Evolutionary conservation across 2,329 filamentous ascomycete genomes (phyloP).

Genomic region (Blumeriella jaapii): DNA sequence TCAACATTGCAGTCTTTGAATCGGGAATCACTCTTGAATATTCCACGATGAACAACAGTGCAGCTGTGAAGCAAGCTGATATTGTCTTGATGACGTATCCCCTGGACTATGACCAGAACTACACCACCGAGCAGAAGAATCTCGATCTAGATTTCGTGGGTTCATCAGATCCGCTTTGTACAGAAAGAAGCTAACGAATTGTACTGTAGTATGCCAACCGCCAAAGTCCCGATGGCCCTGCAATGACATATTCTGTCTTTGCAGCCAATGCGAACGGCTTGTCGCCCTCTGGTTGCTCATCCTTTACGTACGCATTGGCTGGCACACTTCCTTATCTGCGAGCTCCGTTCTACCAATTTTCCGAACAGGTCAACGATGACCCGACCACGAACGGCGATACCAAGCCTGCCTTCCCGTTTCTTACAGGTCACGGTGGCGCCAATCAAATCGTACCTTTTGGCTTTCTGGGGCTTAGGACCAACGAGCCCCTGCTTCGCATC

Average conservation of each 20-base stretch:
- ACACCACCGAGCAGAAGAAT: constrained; percentile 35
- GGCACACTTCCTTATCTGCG: constrained; percentile 52
- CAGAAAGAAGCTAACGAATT: constrained; percentile 7
- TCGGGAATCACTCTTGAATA: constrained; percentile 55
- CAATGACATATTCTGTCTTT: constrained; percentile 64
- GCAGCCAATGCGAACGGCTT: constrained; percentile 54
- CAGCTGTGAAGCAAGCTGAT: constrained; percentile 59
- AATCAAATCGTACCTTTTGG: constrained; percentile 58
- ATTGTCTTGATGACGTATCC: constrained; percentile 57
- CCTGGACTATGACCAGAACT: constrained; percentile 44
- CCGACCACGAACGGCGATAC: constrained; percentile 42
- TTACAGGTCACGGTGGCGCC: constrained; percentile 59
- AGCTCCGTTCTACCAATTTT: constrained; percentile 59
- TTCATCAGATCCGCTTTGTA: not conserved
- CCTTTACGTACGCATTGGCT: constrained; percentile 55
- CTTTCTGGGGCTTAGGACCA: constrained; percentile 51
- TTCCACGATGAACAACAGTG: constrained; percentile 52
- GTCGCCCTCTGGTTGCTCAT: constrained; percentile 54
- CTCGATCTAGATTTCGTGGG: constrained; percentile 48
- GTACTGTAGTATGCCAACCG: constrained; percentile 47
- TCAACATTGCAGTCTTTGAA: constrained; percentile 40
- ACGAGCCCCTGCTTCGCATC: constrained; percentile 47
- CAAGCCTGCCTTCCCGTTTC: constrained; percentile 40
- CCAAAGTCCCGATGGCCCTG: constrained; percentile 56
- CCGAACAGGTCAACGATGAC: constrained; percentile 55